Percentiles rank a stretch among this genome's conserved stretches.
phyloP scores from a whole-genome alignment of 2,329 filamentous ascomycete species.

The Cytospora paraplurivora region DNA sequence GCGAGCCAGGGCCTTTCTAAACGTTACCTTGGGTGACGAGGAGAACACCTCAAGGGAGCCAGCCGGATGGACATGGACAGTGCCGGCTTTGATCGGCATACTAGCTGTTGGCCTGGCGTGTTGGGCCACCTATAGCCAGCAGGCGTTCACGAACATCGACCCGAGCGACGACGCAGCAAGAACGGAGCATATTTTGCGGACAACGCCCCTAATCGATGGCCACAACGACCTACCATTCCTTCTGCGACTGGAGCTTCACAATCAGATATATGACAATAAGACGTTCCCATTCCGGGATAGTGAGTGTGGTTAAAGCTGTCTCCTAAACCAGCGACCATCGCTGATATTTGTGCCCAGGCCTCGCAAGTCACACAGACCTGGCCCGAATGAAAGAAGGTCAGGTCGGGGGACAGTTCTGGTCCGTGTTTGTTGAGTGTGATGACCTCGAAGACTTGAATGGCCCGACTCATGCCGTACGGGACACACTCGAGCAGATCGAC shows the following conservation, averaged over 20 bases:
- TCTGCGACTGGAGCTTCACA: constrained; percentile 37
- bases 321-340: background rate
- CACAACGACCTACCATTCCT: constrained; percentile 39
- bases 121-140: background rate
- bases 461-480: constrained; percentile 11
- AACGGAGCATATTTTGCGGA: constrained; percentile 25
- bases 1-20: background rate
- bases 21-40: background rate
- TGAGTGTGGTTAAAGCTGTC: background rate
- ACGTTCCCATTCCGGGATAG: constrained; percentile 17
- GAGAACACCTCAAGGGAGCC: too few relatives aligned
- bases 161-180: constrained; percentile 24
- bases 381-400: constrained; percentile 35
- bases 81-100: background rate
- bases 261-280: constrained; percentile 33
- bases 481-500: constrained; percentile 18
- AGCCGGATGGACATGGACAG: background rate
- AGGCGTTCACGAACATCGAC: background rate
- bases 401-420: constrained; percentile 39
- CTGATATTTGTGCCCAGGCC: background rate
- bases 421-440: constrained; percentile 15
- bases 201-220: constrained; percentile 36
- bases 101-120: background rate
- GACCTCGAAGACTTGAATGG: constrained; percentile 4
- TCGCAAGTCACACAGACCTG: constrained; percentile 35